Evolutionary conservation across 805 yeast genomes (phyloP).

Genomic region (Zygotorulaspora chibaensis): DNA sequence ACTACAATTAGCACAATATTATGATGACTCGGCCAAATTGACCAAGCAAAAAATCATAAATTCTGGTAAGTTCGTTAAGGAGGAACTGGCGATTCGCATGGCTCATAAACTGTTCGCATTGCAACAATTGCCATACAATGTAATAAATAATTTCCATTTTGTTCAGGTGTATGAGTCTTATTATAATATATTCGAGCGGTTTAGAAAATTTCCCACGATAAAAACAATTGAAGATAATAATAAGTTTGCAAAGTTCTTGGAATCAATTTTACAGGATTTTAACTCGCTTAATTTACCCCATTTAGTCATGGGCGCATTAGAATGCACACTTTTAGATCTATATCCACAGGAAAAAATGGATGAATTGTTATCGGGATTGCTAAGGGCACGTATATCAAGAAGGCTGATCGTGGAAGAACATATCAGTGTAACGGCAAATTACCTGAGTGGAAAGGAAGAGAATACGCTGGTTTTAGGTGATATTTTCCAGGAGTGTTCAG

Average conservation of each 20-base stretch:
- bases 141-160: conserved; percentile 79
- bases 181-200: conserved; percentile 79
- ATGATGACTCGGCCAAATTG: conserved; percentile 52
- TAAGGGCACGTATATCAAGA: conserved; percentile 84
- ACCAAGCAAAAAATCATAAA: conserved; percentile 72
- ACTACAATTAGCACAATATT: conserved; percentile 87
- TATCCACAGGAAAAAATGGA: conserved; percentile 66
- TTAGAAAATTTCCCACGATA: conserved; percentile 68
- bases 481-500: conserved; percentile 74
- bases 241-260: conserved; percentile 60
- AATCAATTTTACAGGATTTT: conserved; percentile 61
- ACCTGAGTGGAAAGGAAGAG: conserved; percentile 39
- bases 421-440: conserved; percentile 67
- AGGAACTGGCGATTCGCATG: conserved; percentile 79
- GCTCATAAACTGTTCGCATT: conserved; percentile 75
- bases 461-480: conserved; percentile 64
- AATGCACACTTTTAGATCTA: conserved; percentile 55
- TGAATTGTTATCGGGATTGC: conserved; percentile 65
- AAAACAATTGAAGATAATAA: conserved; percentile 70
- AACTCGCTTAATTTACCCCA: conserved; percentile 83
- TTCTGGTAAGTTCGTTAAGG: conserved; percentile 83
- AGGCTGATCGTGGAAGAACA: conserved; percentile 91
- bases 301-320: conserved; percentile 88
- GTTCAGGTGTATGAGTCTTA: conserved; percentile 86
- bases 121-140: conserved; percentile 77